Percentiles rank a stretch among this genome's conserved stretches.
phyloP scores from a whole-genome alignment of 164 flowering plant genomes.

The Stephania cephalantha region DNA sequence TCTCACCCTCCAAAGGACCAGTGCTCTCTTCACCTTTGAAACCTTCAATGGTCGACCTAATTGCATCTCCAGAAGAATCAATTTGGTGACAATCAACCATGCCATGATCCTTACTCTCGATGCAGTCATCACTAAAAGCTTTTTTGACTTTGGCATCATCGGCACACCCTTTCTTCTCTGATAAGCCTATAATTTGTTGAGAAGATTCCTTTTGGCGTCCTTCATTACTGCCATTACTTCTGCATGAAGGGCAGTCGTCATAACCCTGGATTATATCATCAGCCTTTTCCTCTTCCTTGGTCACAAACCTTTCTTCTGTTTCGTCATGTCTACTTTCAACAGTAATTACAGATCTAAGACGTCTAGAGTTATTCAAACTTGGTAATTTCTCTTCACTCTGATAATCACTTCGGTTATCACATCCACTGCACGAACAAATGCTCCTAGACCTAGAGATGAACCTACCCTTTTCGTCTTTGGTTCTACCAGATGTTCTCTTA shows the following conservation, averaged over 20 bases:
- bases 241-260: constrained; percentile 55
- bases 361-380: constrained; percentile 29
- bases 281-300: constrained; percentile 31
- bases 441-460: constrained; percentile 38
- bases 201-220: constrained; percentile 28
- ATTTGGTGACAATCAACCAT: constrained; percentile 13
- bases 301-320: constrained; percentile 17
- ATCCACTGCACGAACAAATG: constrained; percentile 30
- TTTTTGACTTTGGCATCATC: constrained; percentile 26
- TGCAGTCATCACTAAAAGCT: not conserved
- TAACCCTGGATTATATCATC: constrained; percentile 50
- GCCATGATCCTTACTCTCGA: constrained; percentile 8
- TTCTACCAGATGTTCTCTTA: constrained; percentile 16
- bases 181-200: constrained; percentile 11
- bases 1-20: constrained; percentile 27
- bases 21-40: constrained; percentile 16
- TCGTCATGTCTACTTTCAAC: constrained; percentile 21
- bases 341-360: constrained; percentile 52
- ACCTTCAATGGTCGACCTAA: constrained; percentile 10
- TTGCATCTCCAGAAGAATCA: constrained; percentile 10
- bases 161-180: constrained; percentile 18
- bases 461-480: constrained; percentile 15
- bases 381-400: constrained; percentile 23
- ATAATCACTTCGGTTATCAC: constrained; percentile 17
- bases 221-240: constrained; percentile 59